These are phyloP conservation scores for Fraxinus latifolia DNA, from an alignment of 305 asterid species.

Conservation along the genomic window DNA sequence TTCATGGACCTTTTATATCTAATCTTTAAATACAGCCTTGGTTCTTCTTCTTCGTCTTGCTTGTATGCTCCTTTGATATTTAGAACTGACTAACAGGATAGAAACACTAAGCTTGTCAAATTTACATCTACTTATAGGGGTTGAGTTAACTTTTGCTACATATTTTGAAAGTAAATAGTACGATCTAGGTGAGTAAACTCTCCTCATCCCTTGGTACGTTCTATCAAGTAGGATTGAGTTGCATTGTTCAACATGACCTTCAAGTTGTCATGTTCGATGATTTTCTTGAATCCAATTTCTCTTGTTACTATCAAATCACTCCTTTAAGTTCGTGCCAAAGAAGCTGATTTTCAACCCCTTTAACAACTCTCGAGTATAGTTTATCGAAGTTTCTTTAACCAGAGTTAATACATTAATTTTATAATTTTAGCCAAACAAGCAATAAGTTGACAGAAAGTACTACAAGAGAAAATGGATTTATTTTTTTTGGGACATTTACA, in stretches of 20 bases:
- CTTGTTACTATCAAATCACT: neutral
- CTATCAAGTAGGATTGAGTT: neutral
- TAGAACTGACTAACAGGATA: neutral
- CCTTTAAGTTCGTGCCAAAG: neutral
- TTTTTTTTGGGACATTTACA: too few species aligned
- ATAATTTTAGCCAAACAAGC: neutral
- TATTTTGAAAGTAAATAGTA: neutral
- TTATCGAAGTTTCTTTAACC: neutral
- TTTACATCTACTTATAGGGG: neutral
- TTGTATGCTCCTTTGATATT: neutral
- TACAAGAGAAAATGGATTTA: neutral
- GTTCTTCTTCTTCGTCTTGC: neutral
- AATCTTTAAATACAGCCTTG: neutral
- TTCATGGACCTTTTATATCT: conserved; percentile 32
- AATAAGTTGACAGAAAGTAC: neutral
- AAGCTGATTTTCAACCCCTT: neutral
- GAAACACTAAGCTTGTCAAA: neutral
- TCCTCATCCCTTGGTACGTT: neutral
- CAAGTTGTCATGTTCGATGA: neutral
- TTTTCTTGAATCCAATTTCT: neutral
- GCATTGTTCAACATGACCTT: neutral
- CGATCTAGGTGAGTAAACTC: neutral
- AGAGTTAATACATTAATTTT: neutral
- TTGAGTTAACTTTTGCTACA: neutral
- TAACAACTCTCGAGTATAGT: neutral